Percentiles rank a stretch among this genome's conserved stretches.
Evolutionary conservation across 805 yeast genomes (phyloP).

Genomic region (Candida odintsovae): DNA sequence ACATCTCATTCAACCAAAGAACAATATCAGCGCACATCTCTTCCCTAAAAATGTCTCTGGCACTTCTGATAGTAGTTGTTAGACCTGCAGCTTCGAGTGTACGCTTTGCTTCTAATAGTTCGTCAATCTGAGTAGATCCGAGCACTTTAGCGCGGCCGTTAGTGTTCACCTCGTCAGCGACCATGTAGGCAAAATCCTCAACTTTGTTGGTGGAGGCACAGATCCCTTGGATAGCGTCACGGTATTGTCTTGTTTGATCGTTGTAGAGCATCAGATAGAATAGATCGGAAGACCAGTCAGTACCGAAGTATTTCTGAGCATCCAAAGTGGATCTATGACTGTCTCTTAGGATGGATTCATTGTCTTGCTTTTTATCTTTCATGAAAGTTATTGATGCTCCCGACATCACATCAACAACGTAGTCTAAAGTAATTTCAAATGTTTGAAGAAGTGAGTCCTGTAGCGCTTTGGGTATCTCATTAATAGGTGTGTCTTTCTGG

Average conservation of each 20-base stretch:
- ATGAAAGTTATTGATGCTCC: slow-evolving; percentile 25
- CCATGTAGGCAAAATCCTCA: slow-evolving; percentile 64
- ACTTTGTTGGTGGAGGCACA: slow-evolving; percentile 59
- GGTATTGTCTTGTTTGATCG: slow-evolving; percentile 70
- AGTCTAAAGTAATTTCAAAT: slow-evolving; percentile 48
- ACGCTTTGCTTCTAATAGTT: slow-evolving; percentile 48
- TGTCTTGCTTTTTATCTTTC: slow-evolving; percentile 21
- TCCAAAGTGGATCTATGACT: slow-evolving; percentile 29
- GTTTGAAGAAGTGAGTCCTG: slow-evolving; percentile 32
- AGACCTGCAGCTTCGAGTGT: slow-evolving; percentile 58
- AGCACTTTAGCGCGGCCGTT: slow-evolving; percentile 69
- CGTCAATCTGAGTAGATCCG: slow-evolving; percentile 44
- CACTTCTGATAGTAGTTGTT: slow-evolving; percentile 57
- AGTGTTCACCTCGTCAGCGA: slow-evolving; percentile 53
- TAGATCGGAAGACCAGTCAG: slow-evolving; percentile 38
- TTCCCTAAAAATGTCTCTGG: slow-evolving; percentile 70
- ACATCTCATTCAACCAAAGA: slow-evolving; percentile 56
- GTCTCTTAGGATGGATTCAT: slow-evolving; percentile 24
- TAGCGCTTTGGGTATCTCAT: slow-evolving; percentile 39
- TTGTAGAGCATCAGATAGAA: slow-evolving; percentile 61
- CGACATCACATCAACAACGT: slow-evolving; percentile 54
- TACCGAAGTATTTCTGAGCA: slow-evolving; percentile 38
- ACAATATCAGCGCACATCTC: slow-evolving; percentile 73
- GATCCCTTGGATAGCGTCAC: slow-evolving; percentile 67
- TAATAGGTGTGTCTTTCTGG: slow-evolving; percentile 17